These are phyloP conservation scores for Xylariaceae sp. DNA, from an alignment of 2,329 filamentous ascomycete genomes.

Conservation along the genomic window DNA sequence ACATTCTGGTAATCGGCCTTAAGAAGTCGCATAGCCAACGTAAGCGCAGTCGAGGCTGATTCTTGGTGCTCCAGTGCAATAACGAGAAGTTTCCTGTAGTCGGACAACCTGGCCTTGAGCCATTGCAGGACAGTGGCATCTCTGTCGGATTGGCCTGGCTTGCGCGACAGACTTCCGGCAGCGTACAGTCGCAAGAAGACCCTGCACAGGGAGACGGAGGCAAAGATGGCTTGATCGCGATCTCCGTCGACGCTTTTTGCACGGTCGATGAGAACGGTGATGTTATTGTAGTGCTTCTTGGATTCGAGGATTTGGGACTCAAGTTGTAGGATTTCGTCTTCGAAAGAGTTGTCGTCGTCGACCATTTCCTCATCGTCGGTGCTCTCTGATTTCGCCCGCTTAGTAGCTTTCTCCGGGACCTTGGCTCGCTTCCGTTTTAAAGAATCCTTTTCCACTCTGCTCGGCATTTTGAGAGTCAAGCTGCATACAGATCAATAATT, in stretches of 20 bases:
- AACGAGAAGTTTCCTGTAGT: slow-evolving; percentile 66
- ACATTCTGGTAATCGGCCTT: slow-evolving; percentile 72
- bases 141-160: slow-evolving; percentile 65
- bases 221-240: slow-evolving; percentile 59
- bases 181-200: slow-evolving; percentile 81
- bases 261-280: slow-evolving; percentile 67
- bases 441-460: slow-evolving; percentile 28
- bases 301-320: slow-evolving; percentile 83
- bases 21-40: slow-evolving; percentile 77
- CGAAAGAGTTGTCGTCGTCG: slow-evolving; percentile 49
- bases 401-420: slow-evolving; percentile 44
- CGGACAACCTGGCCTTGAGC: slow-evolving; percentile 71
- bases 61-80: slow-evolving; percentile 61
- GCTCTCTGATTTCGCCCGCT: slow-evolving; percentile 50
- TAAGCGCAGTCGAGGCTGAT: slow-evolving; percentile 69
- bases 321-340: slow-evolving; percentile 68
- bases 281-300: slow-evolving; percentile 89
- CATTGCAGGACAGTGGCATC: slow-evolving; percentile 73
- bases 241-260: slow-evolving; percentile 47
- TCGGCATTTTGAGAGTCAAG: slow-evolving; percentile 26
- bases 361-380: slow-evolving; percentile 46
- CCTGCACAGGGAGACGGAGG: slow-evolving; percentile 78
- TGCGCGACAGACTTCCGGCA: slow-evolving; percentile 66
- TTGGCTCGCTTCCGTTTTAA: slow-evolving; percentile 54
- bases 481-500: not conserved